A percentile compares a stretch with the other conserved stretches of the same genome.
Evolutionary conservation across 2,329 filamentous ascomycete species (phyloP).

Genomic region (Penicillium occitanis): DNA sequence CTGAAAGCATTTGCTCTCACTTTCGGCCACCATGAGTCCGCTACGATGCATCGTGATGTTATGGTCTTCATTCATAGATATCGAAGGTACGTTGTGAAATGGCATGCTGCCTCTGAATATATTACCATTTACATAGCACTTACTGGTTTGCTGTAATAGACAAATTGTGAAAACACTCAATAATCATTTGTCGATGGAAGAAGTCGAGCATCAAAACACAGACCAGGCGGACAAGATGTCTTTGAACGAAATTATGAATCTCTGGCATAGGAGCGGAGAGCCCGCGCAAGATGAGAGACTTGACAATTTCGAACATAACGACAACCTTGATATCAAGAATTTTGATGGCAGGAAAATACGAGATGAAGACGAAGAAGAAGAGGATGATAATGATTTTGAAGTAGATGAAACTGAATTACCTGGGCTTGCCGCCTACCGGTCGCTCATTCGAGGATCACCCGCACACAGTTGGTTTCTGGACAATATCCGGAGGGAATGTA

Average conservation of each 20-base stretch:
- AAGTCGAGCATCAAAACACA: too few relatives aligned
- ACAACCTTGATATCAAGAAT: neutral
- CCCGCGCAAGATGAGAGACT: too few relatives aligned
- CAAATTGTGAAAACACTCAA: slow-evolving; percentile 7
- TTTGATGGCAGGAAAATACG: neutral
- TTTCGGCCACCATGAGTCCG: slow-evolving; percentile 3
- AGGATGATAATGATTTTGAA: slow-evolving; percentile 2
- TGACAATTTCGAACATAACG: too few relatives aligned
- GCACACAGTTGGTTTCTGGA: slow-evolving; percentile 15
- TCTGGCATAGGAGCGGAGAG: too few relatives aligned
- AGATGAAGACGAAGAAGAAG: neutral
- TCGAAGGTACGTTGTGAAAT: slow-evolving; percentile 12
- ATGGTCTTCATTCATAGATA: slow-evolving; percentile 21
- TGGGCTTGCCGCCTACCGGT: slow-evolving; percentile 3
- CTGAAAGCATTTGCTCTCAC: slow-evolving; percentile 17
- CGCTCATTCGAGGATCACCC: slow-evolving; percentile 5
- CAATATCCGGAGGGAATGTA: slow-evolving; percentile 8
- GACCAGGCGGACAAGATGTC: too few relatives aligned
- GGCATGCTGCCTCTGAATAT: neutral
- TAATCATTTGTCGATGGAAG: too few relatives aligned
- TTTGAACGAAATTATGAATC: too few relatives aligned
- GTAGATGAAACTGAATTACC: slow-evolving; percentile 10
- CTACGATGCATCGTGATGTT: slow-evolving; percentile 16
- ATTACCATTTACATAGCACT: neutral
- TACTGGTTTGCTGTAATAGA: neutral